These are phyloP conservation scores for Xylaria scruposa DNA, from an alignment of 495 filamentous ascomycete genomes.

Conservation along the genomic window DNA sequence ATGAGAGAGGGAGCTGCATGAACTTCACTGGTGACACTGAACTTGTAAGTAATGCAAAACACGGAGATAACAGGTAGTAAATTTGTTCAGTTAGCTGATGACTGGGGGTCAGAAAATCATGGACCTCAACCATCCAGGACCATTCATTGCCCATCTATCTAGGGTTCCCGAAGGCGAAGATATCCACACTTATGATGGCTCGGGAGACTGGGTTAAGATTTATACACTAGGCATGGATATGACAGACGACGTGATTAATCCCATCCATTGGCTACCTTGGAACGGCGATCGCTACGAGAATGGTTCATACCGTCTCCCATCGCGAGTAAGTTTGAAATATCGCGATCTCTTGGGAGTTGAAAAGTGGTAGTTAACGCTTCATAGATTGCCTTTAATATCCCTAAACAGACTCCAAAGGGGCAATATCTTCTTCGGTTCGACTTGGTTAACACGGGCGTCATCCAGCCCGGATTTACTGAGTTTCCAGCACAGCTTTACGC, in stretches of 20 bases:
- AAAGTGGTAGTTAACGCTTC: background rate
- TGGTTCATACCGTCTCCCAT: background rate
- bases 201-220: slow-evolving; percentile 22
- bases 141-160: slow-evolving; percentile 17
- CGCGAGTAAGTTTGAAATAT: background rate
- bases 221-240: slow-evolving; percentile 9
- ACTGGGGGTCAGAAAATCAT: background rate
- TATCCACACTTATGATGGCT: slow-evolving; percentile 6
- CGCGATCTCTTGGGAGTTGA: background rate
- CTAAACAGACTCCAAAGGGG: slow-evolving; percentile 8
- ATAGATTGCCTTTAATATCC: slow-evolving; percentile 10
- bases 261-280: slow-evolving; percentile 1
- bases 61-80: background rate
- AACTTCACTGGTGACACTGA: background rate
- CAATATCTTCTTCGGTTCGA: slow-evolving; percentile 14
- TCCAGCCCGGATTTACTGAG: background rate
- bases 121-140: slow-evolving; percentile 11
- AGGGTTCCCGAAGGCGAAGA: slow-evolving; percentile 14
- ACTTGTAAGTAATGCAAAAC: background rate
- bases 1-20: slow-evolving; percentile 3
- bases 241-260: background rate
- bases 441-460: background rate
- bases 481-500: background rate
- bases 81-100: background rate
- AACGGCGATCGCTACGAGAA: background rate